These are phyloP conservation scores for Escovopsis sp. DNA, from an alignment of 2,329 filamentous ascomycete genomes.

Conservation along the genomic window DNA sequence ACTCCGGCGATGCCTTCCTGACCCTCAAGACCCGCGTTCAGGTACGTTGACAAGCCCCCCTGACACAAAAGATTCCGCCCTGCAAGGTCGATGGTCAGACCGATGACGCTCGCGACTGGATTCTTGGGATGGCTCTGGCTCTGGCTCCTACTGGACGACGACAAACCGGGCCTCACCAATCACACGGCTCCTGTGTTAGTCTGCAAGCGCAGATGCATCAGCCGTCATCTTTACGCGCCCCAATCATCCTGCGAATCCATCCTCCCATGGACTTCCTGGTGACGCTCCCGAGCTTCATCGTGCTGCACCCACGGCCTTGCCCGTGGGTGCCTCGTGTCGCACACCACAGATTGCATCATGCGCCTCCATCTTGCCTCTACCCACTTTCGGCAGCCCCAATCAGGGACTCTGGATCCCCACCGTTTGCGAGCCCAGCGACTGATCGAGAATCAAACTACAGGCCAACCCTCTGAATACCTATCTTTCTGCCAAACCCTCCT, in stretches of 20 bases:
- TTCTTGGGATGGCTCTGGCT: too few relatives aligned
- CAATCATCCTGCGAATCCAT: too few relatives aligned
- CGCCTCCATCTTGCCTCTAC: not conserved
- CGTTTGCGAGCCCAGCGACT: not conserved
- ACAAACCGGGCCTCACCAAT: too few relatives aligned
- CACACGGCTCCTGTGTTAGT: too few relatives aligned
- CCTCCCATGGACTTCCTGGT: too few relatives aligned
- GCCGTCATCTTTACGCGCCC: too few relatives aligned
- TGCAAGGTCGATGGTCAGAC: too few relatives aligned
- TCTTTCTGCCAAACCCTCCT: conserved; percentile 76
- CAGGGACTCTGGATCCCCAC: not conserved
- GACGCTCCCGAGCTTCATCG: not conserved
- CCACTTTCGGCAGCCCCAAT: not conserved
- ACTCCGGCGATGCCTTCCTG: conserved; percentile 86
- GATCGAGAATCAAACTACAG: conserved; percentile 22
- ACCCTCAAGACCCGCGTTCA: conserved; percentile 93
- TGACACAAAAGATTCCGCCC: too few relatives aligned
- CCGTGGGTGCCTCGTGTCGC: not conserved
- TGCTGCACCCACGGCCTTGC: conserved; percentile 1
- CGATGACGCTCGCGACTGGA: too few relatives aligned
- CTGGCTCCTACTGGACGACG: too few relatives aligned
- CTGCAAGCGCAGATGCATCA: too few relatives aligned
- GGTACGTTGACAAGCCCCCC: conserved; percentile 29
- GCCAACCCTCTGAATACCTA: conserved; percentile 96
- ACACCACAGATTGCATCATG: not conserved